Evolutionary conservation across 306 rosid genomes (phyloP), one percentile per base, ranked within the genome.

Genomic region (Dalbergia cochinchinensis): DNA sequence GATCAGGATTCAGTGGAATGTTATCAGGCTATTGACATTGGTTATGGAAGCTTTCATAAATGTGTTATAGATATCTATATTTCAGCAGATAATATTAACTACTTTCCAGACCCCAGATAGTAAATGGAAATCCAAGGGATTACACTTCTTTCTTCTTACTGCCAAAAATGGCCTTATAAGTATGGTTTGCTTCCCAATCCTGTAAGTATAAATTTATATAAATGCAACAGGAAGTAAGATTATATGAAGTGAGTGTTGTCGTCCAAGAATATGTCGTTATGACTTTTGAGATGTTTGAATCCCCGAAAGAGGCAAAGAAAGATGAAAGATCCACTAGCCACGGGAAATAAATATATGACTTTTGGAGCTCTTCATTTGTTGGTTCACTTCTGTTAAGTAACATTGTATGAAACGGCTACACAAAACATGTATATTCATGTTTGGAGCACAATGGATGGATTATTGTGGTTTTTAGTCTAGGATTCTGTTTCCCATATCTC

Each of bases 41-140:
- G 75, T 26, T 48, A 35, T 71, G 16, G 37, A 19, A 50, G 72
- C 5, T 66, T 15, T 65, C 58, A 53, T 53, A 53, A 66, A 73
- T 80, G 75, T 41, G 53, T 73, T 66, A 12, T 22, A 47, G 70
- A 67, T 68, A 55, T 42, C 7, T 33, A 37, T 22, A 26, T 14
- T 58, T 26, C 11, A 63, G 75, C 14, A 47, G 31, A 58, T 20
- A 41, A 18, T 67, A 66, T 57, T 65, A 11, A n/a, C 31, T 41
- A 3, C 31, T 71, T 47, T 50, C 64, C 8, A 15, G 7, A 15
- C 12, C 42, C 60, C 19, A 15, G 20, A 74, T 39, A 5, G 22
- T 42, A 54, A 68, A 76, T 31, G 35, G 59, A 72, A 76, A 48
- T 54, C 69, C 34, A 70, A 72, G n/a, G 34, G 54, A 65, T 39